A percentile compares a stretch with the other conserved stretches of the same genome.
Conservation (phyloP, 495 filamentous ascomycete species). For the Jackrogersella multiformis region DNA sequence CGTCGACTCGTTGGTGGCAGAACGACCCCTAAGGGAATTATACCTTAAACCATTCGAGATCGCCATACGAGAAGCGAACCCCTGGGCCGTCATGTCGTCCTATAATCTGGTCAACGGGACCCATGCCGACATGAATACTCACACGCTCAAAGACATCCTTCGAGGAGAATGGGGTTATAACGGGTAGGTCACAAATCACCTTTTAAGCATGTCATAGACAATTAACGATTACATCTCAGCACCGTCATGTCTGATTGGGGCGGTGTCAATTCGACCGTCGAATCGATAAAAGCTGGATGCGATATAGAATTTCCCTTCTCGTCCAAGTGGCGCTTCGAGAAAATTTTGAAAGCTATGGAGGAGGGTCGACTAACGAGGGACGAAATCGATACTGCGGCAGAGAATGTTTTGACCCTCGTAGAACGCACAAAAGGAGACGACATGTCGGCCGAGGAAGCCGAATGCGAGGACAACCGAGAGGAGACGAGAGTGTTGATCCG, state of each 20-base stretch:
- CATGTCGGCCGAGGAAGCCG: slow-evolving; percentile 66
- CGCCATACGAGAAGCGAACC: slow-evolving; percentile 78
- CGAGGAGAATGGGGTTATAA: slow-evolving; percentile 81
- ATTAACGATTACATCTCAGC: slow-evolving; percentile 52
- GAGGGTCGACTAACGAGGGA: slow-evolving; percentile 64
- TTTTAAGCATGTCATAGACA: neutral
- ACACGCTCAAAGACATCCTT: slow-evolving; percentile 76
- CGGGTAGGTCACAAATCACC: slow-evolving; percentile 55
- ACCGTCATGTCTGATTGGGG: slow-evolving; percentile 80
- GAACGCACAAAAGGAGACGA: slow-evolving; percentile 70
- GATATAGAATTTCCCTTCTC: slow-evolving; percentile 85
- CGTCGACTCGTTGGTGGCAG: slow-evolving; percentile 73
- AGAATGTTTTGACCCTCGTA: slow-evolving; percentile 73
- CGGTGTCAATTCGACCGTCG: slow-evolving; percentile 73
- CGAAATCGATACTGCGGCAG: slow-evolving; percentile 61
- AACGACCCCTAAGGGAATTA: slow-evolving; percentile 79
- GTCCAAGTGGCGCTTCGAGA: slow-evolving; percentile 73
- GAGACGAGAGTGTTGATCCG: slow-evolving; percentile 75
- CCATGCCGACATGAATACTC: slow-evolving; percentile 78
- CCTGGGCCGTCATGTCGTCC: slow-evolving; percentile 84
- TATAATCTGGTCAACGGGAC: slow-evolving; percentile 85
- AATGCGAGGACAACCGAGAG: slow-evolving; percentile 70
- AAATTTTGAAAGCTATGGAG: slow-evolving; percentile 68
- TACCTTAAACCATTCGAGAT: slow-evolving; percentile 87
- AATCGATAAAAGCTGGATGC: slow-evolving; percentile 76